Percentiles rank a stretch among this genome's conserved stretches.
These are phyloP conservation scores for Cercospora zeina DNA, from an alignment of 2,329 filamentous ascomycete species.

Conservation along the genomic window DNA sequence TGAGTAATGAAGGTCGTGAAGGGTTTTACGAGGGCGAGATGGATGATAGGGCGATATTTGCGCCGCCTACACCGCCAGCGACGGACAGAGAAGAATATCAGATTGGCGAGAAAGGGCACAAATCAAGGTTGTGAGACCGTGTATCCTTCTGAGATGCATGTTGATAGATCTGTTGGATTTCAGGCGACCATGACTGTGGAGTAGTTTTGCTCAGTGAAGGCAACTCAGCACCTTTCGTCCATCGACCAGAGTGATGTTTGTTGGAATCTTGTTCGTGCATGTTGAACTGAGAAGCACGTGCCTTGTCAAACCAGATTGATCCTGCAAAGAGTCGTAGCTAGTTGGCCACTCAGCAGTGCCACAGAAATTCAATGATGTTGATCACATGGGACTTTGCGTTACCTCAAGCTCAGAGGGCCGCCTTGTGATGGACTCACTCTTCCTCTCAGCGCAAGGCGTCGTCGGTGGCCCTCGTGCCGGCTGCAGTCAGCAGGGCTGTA, in stretches of 20 bases:
- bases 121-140: background rate
- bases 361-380: too few species aligned
- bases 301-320: too few species aligned
- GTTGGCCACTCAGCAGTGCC: too few species aligned
- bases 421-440: background rate
- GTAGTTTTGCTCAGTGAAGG: too few species aligned
- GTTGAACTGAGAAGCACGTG: too few species aligned
- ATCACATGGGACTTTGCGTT: background rate
- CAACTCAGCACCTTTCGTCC: too few species aligned
- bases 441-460: background rate
- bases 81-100: background rate
- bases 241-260: too few species aligned
- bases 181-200: too few species aligned
- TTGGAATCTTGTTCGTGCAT: too few species aligned
- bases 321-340: too few species aligned
- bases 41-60: background rate
- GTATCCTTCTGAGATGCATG: background rate
- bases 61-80: background rate
- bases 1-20: slow-evolving; percentile 4
- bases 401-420: background rate
- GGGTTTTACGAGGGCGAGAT: slow-evolving; percentile 2
- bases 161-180: background rate
- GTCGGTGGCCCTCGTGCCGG: background rate
- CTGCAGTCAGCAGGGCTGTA: background rate
- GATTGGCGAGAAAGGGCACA: background rate